Evolutionary conservation across 768 basidiomycete genomes (phyloP), one percentile per base, ranked within the genome.

Genomic region (Pulveroboletus ravenelii): DNA sequence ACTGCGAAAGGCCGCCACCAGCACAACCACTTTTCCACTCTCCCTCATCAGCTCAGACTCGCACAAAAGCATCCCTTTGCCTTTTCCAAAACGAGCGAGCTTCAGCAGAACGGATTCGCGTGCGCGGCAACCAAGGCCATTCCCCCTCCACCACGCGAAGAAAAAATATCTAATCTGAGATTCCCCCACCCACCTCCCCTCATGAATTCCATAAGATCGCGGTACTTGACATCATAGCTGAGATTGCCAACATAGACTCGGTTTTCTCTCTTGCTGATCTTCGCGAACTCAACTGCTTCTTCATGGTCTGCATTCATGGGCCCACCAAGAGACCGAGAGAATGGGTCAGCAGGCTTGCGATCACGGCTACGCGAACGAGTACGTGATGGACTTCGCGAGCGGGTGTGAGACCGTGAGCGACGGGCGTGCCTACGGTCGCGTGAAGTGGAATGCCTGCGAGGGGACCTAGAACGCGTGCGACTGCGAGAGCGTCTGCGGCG

Each of bases 141-240:
- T 3, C 53, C 60, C 63, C 63, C 66, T 23, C 51, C 65, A 62
- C 58, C 70, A 66, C 56, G 63, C 70, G 63, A 74, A 68, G 73
- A 70, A 79, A 81, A 74, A 84, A 70, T 58, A 51, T 69, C 69
- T 70, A 72, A 74, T 64, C 74, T 78, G 73, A 76, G 76, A 82
- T 82, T 80, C 85, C 83, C 81, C 82, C 74, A 93, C 94, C 87
- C 90, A 96, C 94, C 93, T 93, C 91, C 90, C 87, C 90, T 82
- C 93, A 96, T 95, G 70, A 96, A 97, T 84, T 97, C 93, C 82
- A 94, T 93, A 72, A 99, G 79, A 77, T 98, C 96, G 74, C 93
- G 83, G 76, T 95, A 98, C 75, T 87, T 94, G 84, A 93, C 91
- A 70, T 95, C 91, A 78, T 97, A 99, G 68, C 90, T 92, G 73